Base-by-base conservation (phyloP, 2,329 filamentous ascomycete species). In the Akanthomyces muscarius region DNA sequence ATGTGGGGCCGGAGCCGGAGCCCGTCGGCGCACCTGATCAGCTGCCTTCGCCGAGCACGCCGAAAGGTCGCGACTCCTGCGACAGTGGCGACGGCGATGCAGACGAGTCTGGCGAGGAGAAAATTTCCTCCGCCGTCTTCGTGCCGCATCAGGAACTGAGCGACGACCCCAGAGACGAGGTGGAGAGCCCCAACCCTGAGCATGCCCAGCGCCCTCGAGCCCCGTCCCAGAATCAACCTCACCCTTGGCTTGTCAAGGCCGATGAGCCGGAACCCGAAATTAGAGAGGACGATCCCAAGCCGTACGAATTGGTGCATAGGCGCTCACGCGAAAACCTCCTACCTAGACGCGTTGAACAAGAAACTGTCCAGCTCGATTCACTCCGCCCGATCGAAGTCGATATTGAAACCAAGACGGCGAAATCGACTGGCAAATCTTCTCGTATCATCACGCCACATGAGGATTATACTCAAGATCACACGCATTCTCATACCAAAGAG, bases 91-190 rank as follows among this genome's bases (percentile, higher is more conserved):
- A 72, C 47, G 66, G 65, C 21, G 81, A 84, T 52, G 80, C 77
- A 21, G 83, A 86, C 47, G 83, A 86, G 63, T 92, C 89, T 16
- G 89, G 90, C 63, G 87, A 90, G 72, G 91, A 95, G 73, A 91
- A 94, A 74, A 92, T 95, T 66, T 92, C 89, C n/a, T 94, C 90
- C 38, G 91, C 91, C 28, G 82, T 92, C 47, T 95, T 95, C 72
- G 81, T 92, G 54, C 91, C 91, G 48, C 91, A 94, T 77, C 87
- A 91, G 69, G 82, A 81, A 51, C 74, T 80, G 47, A 80, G 70
- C 52, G 75, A 75, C 55, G 67, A 72, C 52, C 71, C 74, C 59
- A 65, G 68, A 62, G 66, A 66, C 63, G 69, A 71, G 61, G 66
- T 69, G 14, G 73, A 75, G 63, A 70, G 73, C 61, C 62, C 68